Percentiles rank a stretch among this genome's conserved stretches.
phyloP scores from a whole-genome alignment of 177 flowering plant species.

The Vitis hybrid region DNA sequence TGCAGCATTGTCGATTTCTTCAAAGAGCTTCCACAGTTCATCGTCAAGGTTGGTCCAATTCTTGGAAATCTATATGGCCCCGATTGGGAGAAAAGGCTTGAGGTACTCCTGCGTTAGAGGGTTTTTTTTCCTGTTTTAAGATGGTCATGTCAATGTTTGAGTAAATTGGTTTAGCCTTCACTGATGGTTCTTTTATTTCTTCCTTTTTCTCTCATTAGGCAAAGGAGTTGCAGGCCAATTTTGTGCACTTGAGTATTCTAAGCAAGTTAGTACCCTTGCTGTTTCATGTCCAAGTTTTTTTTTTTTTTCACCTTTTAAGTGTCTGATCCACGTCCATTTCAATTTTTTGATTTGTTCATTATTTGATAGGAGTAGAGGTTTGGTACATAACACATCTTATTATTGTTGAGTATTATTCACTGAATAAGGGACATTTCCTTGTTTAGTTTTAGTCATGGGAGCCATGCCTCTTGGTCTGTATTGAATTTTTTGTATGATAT shows the following conservation, averaged over 20 bases:
- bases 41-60: conserved; percentile 68
- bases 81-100: conserved; percentile 90
- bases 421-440: too few relatives aligned
- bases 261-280: conserved; percentile 62
- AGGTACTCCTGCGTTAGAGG: conserved; percentile 41
- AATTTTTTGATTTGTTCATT: too few relatives aligned
- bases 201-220: conserved; percentile 39
- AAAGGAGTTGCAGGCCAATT: conserved; percentile 80
- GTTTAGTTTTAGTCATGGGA: too few relatives aligned
- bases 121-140: background rate
- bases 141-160: background rate
- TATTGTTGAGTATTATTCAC: too few relatives aligned
- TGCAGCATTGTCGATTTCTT: conserved; percentile 75
- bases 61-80: conserved; percentile 61
- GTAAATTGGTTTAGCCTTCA: background rate
- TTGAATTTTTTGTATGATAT: too few relatives aligned
- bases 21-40: conserved; percentile 86
- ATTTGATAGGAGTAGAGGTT: too few relatives aligned
- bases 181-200: background rate
- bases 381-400: too few relatives aligned
- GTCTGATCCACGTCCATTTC: too few relatives aligned
- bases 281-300: background rate
- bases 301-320: background rate
- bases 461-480: too few relatives aligned
- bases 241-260: conserved; percentile 71